phyloP scores from a whole-genome alignment of 106 monocot genomes.

The Cymbidium sinense region DNA sequence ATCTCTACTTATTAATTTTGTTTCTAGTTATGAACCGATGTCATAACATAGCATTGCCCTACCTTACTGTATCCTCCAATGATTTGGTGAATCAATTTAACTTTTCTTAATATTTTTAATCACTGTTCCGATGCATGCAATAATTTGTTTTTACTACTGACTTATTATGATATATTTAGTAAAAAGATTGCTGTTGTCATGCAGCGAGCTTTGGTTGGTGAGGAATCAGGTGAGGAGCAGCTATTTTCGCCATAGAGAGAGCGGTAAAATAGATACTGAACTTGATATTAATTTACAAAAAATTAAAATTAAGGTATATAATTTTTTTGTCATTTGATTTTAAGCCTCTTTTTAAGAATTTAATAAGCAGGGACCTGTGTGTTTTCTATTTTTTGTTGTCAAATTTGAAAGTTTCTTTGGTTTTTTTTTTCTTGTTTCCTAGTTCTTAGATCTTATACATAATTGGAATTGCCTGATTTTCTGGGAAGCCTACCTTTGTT shows the following conservation, averaged over 20 bases:
- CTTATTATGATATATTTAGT: background rate
- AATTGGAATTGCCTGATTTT: background rate
- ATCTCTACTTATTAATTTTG: no score
- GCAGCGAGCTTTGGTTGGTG: constrained; percentile 96
- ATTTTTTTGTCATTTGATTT: no score
- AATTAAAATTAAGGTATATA: no score
- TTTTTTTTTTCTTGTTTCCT: background rate
- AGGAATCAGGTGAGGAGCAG: constrained; percentile 72
- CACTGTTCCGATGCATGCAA: no score
- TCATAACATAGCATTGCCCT: background rate
- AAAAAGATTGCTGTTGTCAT: background rate
- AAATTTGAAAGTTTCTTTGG: background rate
- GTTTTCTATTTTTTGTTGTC: background rate
- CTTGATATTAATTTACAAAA: constrained; percentile 59
- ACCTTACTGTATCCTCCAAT: background rate
- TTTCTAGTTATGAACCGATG: no score
- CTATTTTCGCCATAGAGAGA: constrained; percentile 48
- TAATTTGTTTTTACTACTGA: background rate
- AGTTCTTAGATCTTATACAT: background rate
- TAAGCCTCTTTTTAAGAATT: no score
- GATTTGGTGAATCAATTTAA: no score
- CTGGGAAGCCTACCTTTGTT: background rate
- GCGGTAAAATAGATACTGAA: constrained; percentile 51
- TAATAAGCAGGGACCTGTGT: background rate
- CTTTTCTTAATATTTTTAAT: no score